A percentile compares a stretch with the other conserved stretches of the same genome.
phyloP scores from a whole-genome alignment of 768 basidiomycete species.

The Leccinum disarticulatum region DNA sequence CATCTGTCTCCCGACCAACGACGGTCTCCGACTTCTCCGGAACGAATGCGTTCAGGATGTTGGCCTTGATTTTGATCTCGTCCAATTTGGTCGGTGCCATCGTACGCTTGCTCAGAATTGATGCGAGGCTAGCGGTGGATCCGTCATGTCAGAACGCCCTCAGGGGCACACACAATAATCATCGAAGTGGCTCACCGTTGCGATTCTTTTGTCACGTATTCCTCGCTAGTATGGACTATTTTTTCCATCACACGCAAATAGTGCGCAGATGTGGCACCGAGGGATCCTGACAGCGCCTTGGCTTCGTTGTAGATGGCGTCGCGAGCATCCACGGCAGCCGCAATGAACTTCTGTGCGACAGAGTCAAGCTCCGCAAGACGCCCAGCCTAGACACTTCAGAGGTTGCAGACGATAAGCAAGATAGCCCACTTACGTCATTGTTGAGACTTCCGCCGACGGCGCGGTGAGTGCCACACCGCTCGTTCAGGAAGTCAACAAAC shows the following conservation, averaged over 20 bases:
- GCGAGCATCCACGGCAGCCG: constrained; percentile 54
- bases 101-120: constrained; percentile 77
- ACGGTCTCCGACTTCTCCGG: constrained; percentile 37
- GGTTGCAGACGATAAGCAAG: background rate
- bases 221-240: constrained; percentile 63
- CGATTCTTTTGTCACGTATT: constrained; percentile 83
- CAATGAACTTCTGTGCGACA: constrained; percentile 74
- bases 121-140: constrained; percentile 52
- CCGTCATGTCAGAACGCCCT: constrained; percentile 7
- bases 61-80: constrained; percentile 90
- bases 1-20: constrained; percentile 35
- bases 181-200: constrained; percentile 55
- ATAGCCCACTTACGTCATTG: constrained; percentile 48
- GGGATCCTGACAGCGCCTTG: constrained; percentile 42
- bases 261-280: constrained; percentile 60
- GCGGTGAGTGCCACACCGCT: constrained; percentile 84
- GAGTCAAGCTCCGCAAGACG: constrained; percentile 74
- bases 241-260: constrained; percentile 94
- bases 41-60: constrained; percentile 71
- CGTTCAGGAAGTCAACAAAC: constrained; percentile 78
- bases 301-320: constrained; percentile 69
- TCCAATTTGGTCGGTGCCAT: constrained; percentile 80
- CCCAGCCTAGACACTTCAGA: constrained; percentile 61
- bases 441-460: constrained; percentile 79
- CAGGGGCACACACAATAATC: background rate